Percentiles rank a stretch among this genome's conserved stretches.
These are phyloP conservation scores for Handroanthus guayacan DNA, from an alignment of 257 asterid species.

Conservation along the genomic window DNA sequence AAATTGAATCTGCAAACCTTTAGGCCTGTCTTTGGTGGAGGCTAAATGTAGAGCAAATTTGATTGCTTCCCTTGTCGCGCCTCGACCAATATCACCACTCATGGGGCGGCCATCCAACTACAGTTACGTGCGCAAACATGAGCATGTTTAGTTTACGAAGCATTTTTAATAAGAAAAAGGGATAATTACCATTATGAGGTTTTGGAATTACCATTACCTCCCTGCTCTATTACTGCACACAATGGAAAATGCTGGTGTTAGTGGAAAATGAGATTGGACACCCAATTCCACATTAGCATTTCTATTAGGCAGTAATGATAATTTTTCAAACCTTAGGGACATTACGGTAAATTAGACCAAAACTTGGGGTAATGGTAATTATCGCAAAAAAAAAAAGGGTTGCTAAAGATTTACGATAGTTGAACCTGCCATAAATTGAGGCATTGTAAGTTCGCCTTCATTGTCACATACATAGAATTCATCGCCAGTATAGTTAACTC, in stretches of 20 bases:
- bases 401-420: conserved; percentile 1
- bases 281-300: too few relatives aligned
- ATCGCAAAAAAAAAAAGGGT: background rate
- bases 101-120: conserved; percentile 97
- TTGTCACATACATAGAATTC: conserved; percentile 68
- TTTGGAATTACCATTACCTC: too few relatives aligned
- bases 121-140: conserved; percentile 14
- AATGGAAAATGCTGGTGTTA: too few relatives aligned
- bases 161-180: background rate
- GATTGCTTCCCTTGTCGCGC: conserved; percentile 81
- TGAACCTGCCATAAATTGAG: conserved; percentile 89
- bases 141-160: background rate
- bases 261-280: too few relatives aligned
- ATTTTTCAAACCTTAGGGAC: too few relatives aligned
- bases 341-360: too few relatives aligned
- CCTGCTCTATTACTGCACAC: too few relatives aligned
- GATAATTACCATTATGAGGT: background rate
- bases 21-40: conserved; percentile 58
- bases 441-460: conserved; percentile 63
- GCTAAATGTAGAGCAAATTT: conserved; percentile 73
- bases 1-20: conserved; percentile 48
- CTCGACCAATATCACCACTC: conserved; percentile 97
- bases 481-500: conserved; percentile 66
- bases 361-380: too few relatives aligned
- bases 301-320: too few relatives aligned